Evolutionary conservation across 805 yeast species (phyloP).

Genomic region (Cyberlindnera maritima): DNA sequence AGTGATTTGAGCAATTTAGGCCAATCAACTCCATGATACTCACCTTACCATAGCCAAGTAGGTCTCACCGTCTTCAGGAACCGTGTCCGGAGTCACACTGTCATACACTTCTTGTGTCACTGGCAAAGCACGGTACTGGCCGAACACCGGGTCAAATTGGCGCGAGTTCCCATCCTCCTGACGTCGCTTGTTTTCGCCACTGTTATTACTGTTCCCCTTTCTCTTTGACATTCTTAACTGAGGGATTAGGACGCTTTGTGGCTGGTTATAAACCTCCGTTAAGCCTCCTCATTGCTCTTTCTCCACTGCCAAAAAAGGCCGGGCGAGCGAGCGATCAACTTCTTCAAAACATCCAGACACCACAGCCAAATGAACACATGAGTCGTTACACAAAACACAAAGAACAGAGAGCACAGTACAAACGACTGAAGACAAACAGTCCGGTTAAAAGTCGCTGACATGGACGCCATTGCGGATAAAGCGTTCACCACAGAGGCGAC

Average conservation of each 20-base stretch:
- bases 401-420: background rate
- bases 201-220: background rate
- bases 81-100: constrained; percentile 14
- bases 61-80: constrained; percentile 26
- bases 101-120: constrained; percentile 16
- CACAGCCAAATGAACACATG: too few species aligned
- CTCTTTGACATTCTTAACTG: constrained; percentile 1
- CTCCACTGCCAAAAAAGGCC: too few species aligned
- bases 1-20: background rate
- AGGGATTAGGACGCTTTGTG: background rate
- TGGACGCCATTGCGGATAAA: constrained; percentile 70
- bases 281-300: background rate
- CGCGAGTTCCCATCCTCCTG: constrained; percentile 5
- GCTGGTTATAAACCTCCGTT: too few species aligned
- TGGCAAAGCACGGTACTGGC: constrained; percentile 27
- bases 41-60: constrained; percentile 28
- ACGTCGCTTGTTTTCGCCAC: background rate
- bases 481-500: constrained; percentile 37
- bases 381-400: too few species aligned
- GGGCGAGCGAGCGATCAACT: background rate
- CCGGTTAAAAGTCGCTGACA: constrained; percentile 19
- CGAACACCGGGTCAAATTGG: constrained; percentile 23
- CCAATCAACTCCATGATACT: background rate
- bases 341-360: background rate
- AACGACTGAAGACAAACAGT: too few species aligned